A percentile compares a stretch with the other conserved stretches of the same genome.
phyloP scores from a whole-genome alignment of 164 flowering plant species.

The Pachysandra terminalis region DNA sequence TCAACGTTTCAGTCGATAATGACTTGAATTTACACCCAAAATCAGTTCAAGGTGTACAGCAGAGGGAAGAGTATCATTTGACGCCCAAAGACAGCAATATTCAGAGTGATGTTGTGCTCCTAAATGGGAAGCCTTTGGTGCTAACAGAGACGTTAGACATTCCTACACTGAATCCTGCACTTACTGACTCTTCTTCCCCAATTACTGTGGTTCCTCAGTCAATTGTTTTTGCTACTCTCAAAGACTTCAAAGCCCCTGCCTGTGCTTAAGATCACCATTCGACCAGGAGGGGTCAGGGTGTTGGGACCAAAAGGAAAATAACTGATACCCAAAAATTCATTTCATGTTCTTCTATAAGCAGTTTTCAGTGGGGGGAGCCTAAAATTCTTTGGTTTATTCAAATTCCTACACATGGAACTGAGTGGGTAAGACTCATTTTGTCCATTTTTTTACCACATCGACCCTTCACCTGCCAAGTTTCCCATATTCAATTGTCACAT shows the following conservation, averaged over 20 bases:
- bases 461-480: too few species aligned
- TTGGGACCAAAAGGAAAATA: not conserved
- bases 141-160: conserved; percentile 11
- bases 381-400: too few species aligned
- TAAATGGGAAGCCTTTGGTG: conserved; percentile 36
- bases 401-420: too few species aligned
- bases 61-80: conserved; percentile 54
- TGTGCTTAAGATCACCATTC: conserved; percentile 11
- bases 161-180: conserved; percentile 12
- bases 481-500: too few species aligned
- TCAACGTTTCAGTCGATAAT: conserved; percentile 19
- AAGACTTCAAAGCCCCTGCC: conserved; percentile 16
- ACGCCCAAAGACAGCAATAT: conserved; percentile 48
- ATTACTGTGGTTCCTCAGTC: conserved; percentile 5
- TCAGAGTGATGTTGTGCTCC: conserved; percentile 37
- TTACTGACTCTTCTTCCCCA: conserved; percentile 4
- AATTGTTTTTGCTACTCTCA: conserved; percentile 13
- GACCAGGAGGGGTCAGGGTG: not conserved
- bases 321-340: too few species aligned
- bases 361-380: too few species aligned
- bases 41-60: conserved; percentile 1
- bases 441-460: too few species aligned
- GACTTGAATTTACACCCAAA: conserved; percentile 30
- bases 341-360: too few species aligned
- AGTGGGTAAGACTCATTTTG: too few species aligned